Evolutionary conservation across 1,284 basidiomycete species (phyloP).

Genomic region (Tranzscheliella williamsii): DNA sequence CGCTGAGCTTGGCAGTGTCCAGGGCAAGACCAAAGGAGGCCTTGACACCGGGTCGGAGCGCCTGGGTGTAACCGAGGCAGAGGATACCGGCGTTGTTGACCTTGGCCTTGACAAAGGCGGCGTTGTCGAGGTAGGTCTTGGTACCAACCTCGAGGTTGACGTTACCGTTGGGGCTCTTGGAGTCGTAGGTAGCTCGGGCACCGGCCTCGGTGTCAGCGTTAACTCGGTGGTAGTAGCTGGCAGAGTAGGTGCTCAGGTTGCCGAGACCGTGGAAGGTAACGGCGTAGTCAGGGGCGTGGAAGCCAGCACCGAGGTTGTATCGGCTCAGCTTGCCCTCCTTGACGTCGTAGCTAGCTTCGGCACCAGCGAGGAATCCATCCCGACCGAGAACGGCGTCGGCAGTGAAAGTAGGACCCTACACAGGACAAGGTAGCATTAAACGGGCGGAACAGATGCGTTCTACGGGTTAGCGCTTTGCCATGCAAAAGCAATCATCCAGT

Average conservation of each 20-base stretch:
- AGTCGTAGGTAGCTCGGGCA: slow-evolving; percentile 85
- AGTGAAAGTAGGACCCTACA: slow-evolving; percentile 96
- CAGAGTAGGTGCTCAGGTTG: slow-evolving; percentile 91
- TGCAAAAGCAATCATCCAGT: too few species aligned
- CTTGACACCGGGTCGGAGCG: slow-evolving; percentile 79
- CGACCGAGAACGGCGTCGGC: slow-evolving; percentile 85
- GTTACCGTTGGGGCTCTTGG: slow-evolving; percentile 78
- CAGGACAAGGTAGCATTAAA: too few species aligned
- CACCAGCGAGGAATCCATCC: slow-evolving; percentile 96
- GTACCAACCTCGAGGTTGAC: slow-evolving; percentile 94
- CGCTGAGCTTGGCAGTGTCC: slow-evolving; percentile 60
- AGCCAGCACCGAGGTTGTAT: slow-evolving; percentile 90
- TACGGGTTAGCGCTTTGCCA: too few species aligned
- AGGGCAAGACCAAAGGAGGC: slow-evolving; percentile 75
- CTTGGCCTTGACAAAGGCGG: slow-evolving; percentile 96
- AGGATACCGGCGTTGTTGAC: slow-evolving; percentile 79
- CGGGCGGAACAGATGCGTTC: too few species aligned
- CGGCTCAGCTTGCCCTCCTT: slow-evolving; percentile 87
- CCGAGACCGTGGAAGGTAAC: slow-evolving; percentile 91
- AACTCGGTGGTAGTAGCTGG: slow-evolving; percentile 98
- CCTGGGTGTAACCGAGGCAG: slow-evolving; percentile 58
- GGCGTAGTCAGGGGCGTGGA: slow-evolving; percentile 94
- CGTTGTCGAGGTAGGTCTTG: slow-evolving; percentile 82
- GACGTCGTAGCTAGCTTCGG: slow-evolving; percentile 95
- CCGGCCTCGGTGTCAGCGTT: slow-evolving; percentile 92